These are phyloP conservation scores for Umbilicaria muhlenbergii DNA, from an alignment of 495 filamentous ascomycete species.

Conservation along the genomic window DNA sequence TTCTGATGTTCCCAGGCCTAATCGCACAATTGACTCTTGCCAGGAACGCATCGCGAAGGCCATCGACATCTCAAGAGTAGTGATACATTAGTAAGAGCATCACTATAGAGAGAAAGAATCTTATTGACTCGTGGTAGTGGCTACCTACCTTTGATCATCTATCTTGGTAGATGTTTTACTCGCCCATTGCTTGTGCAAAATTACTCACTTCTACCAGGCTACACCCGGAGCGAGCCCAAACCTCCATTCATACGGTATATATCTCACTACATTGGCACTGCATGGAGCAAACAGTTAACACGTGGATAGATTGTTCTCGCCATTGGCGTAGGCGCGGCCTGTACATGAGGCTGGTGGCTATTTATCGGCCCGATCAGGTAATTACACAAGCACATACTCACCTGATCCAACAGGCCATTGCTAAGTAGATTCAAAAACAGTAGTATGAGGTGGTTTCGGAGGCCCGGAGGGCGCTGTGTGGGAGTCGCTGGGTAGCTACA, in stretches of 20 bases:
- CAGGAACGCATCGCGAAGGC: constrained; percentile 94
- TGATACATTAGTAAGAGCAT: constrained; percentile 79
- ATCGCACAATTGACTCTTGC: neutral
- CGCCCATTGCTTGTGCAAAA: neutral
- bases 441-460: too few relatives aligned
- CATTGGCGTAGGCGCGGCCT: constrained; percentile 32
- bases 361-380: too few relatives aligned
- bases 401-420: too few relatives aligned
- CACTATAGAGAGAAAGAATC: neutral
- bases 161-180: constrained; percentile 55
- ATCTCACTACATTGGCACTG: too few relatives aligned
- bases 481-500: too few relatives aligned
- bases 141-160: constrained; percentile 92
- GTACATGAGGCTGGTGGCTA: neutral
- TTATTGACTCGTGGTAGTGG: constrained; percentile 41
- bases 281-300: neutral
- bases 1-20: neutral
- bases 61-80: constrained; percentile 84
- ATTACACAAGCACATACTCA: too few relatives aligned
- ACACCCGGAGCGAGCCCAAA: constrained; percentile 81
- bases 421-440: too few relatives aligned
- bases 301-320: constrained; percentile 45
- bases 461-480: too few relatives aligned
- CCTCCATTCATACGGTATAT: constrained; percentile 91
- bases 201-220: constrained; percentile 38